Conservation (phyloP, 129 eudicot species). For the Artemisia tridentata region DNA sequence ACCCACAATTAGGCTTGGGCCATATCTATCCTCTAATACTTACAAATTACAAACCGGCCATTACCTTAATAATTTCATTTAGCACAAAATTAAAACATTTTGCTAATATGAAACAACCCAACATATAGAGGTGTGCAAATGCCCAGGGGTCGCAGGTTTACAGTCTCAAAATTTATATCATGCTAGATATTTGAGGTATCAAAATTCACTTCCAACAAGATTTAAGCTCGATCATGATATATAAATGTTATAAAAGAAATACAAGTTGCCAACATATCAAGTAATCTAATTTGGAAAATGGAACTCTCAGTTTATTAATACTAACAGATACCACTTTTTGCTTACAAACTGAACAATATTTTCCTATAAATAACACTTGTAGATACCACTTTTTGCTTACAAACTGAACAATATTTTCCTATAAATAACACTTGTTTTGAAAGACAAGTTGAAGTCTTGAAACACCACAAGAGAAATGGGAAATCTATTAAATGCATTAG, state of each 20-base stretch:
- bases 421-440: constrained; percentile 24
- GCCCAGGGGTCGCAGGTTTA: too few relatives aligned
- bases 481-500: constrained; percentile 10
- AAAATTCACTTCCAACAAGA: too few relatives aligned
- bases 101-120: too few relatives aligned
- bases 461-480: constrained; percentile 19
- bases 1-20: too few relatives aligned
- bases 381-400: neutral
- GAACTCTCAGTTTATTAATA: neutral
- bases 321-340: neutral
- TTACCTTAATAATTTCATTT: too few relatives aligned
- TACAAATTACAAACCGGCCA: too few relatives aligned
- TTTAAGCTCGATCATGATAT: neutral
- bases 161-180: too few relatives aligned
- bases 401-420: constrained; percentile 7
- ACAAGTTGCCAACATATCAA: neutral
- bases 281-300: constrained; percentile 5
- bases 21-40: too few relatives aligned
- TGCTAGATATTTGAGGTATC: too few relatives aligned
- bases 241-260: neutral
- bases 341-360: neutral
- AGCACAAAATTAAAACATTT: neutral
- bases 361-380: constrained; percentile 31
- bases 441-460: constrained; percentile 15
- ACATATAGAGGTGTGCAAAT: too few relatives aligned